Percentiles rank a stretch among this genome's conserved stretches.
These are phyloP conservation scores for Quercus bicolor DNA, from an alignment of 306 rosid species.

Conservation along the genomic window DNA sequence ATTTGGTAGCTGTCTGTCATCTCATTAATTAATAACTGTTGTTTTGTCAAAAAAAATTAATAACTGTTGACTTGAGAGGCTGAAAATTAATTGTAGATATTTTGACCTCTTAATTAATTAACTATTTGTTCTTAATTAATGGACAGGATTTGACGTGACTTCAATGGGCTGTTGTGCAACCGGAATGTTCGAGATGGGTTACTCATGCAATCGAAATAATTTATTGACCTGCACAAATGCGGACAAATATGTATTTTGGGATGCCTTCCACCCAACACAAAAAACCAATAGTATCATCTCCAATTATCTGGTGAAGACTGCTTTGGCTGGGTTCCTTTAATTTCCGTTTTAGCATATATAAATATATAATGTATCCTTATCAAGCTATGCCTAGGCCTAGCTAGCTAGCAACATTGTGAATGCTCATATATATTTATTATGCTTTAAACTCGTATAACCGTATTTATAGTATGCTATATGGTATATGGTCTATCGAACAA, in stretches of 20 bases:
- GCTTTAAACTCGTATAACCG: too few relatives aligned
- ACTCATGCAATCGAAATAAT: conserved; percentile 40
- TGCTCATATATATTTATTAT: too few relatives aligned
- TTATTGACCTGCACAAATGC: conserved; percentile 43
- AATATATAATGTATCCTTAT: not conserved
- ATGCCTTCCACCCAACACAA: conserved; percentile 52
- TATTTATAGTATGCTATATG: too few relatives aligned
- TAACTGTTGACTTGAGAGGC: too few relatives aligned
- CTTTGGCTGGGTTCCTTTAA: conserved; percentile 24
- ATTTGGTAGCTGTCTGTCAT: not conserved
- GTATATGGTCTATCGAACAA: too few relatives aligned
- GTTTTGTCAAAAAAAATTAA: too few relatives aligned
- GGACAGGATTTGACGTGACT: conserved; percentile 34
- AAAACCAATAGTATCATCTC: conserved; percentile 36
- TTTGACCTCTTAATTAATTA: too few relatives aligned
- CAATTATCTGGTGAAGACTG: conserved; percentile 16
- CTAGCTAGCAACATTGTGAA: not conserved
- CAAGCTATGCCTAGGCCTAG: not conserved
- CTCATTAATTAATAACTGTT: too few relatives aligned
- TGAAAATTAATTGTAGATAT: too few relatives aligned
- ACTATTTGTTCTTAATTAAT: not conserved
- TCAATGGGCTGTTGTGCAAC: conserved; percentile 47
- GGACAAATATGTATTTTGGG: conserved; percentile 47
- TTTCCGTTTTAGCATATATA: not conserved
- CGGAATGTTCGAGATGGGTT: conserved; percentile 54